Base-by-base conservation (phyloP, 2,329 filamentous ascomycete genomes). In the Venturia aucupariae region DNA sequence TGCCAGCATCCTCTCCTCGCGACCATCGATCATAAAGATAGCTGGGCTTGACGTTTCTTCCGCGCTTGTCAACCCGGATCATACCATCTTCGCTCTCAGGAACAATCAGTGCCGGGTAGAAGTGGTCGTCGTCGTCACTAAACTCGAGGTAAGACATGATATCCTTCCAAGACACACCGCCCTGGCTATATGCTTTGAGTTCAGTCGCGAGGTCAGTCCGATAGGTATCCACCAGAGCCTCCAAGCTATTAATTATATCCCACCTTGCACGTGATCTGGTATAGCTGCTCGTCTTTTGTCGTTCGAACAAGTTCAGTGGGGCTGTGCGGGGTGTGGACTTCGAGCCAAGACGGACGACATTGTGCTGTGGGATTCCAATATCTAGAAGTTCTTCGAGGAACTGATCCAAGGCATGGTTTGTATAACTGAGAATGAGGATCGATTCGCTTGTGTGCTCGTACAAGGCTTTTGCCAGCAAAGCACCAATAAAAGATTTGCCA, bases 401-500 rank as follows among this genome's bases (percentile, higher is more conserved):
- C 51, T 76, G 74, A 55, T 76, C 75, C 0, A 76, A 68, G 2
- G 75, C 75, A 67, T 76, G 75, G 86, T 71, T 90, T 80, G 87
- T 90, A 65, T 85, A 90, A 32, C 83, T 85, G 1, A 89, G 72
- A 0, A 92, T 82, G 0, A 92, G 76, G 0, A 91, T 81, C 0
- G 72, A 82, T 35, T 82, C 76, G 0, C 68, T 24, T 0, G 82
- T 84, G 5, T 78, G 69, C 0, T 82, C 71, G 24, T 85, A 73
- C 0, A 92, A 70, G 0, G 78, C 72, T 62, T 86, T 85, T 0
- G 84, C 81, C 0, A 87, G 76, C 2, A 88, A 74, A 0, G 87
- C 84, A 0, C 89, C 89, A 2, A 90, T 81, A 67, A 90, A 90
- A 0, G 87, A 90, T 68, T 92, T 92, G 0, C 89, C 89, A 0